Percentiles rank a stretch among this genome's conserved stretches.
Evolutionary conservation across 331 rosid genomes (phyloP).

Genomic region (Saraca asoca): DNA sequence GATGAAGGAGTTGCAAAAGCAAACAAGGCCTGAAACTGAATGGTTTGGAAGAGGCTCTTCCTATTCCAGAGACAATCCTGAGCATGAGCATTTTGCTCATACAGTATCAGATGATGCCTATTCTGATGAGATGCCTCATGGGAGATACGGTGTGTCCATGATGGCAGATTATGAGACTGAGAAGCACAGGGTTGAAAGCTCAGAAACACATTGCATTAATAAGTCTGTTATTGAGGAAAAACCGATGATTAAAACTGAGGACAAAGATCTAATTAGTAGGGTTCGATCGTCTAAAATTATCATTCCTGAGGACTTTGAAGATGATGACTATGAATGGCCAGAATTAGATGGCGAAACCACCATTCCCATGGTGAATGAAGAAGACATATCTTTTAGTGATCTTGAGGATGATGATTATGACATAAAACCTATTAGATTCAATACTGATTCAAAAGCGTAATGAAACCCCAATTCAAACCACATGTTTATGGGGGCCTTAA

Average conservation of each 20-base stretch:
- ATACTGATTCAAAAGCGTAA: conserved; percentile 38
- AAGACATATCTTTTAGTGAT: conserved; percentile 95
- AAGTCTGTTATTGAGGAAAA: conserved; percentile 67
- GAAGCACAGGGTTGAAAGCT: conserved; percentile 46
- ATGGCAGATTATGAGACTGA: conserved; percentile 51
- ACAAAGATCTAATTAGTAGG: conserved; percentile 45
- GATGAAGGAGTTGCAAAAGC: conserved; percentile 92
- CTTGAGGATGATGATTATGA: conserved; percentile 81
- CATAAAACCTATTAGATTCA: conserved; percentile 45
- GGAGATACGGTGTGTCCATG: conserved; percentile 39
- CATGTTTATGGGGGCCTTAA: conserved; percentile 27
- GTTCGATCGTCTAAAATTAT: conserved; percentile 48
- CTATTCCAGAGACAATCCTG: conserved; percentile 44
- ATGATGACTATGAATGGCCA: conserved; percentile 77
- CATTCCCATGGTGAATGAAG: conserved; percentile 55
- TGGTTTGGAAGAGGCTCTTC: conserved; percentile 51
- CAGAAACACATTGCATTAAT: conserved; percentile 52
- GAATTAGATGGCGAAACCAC: conserved; percentile 64
- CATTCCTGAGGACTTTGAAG: conserved; percentile 49
- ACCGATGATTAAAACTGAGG: conserved; percentile 46
- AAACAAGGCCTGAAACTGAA: conserved; percentile 55
- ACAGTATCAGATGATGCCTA: conserved; percentile 45
- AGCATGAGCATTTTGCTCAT: conserved; percentile 49
- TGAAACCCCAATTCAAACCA: conserved; percentile 6
- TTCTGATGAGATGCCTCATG: conserved; percentile 45